Conservation (phyloP, 169 alveolate species). For the Plasmodium chabaudi region DNA sequence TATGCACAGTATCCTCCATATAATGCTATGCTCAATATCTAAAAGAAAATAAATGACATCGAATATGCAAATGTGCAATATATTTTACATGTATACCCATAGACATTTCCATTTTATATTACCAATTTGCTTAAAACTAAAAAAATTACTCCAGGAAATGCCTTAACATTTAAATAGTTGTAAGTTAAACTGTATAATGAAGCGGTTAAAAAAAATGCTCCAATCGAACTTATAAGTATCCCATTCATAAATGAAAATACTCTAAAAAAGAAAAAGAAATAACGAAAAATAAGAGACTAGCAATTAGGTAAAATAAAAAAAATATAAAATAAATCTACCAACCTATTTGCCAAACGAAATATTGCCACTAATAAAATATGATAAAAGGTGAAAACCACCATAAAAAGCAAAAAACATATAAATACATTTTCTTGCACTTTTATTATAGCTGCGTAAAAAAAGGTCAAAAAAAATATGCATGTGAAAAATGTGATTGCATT, state of each 20-base stretch:
- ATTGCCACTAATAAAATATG: conserved; percentile 5
- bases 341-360: conserved; percentile 40
- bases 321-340: neutral
- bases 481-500: neutral
- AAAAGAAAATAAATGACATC: neutral
- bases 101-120: neutral
- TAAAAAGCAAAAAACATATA: conserved; percentile 19
- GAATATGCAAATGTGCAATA: neutral
- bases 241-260: conserved; percentile 46
- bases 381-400: conserved; percentile 16
- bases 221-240: conserved; percentile 21
- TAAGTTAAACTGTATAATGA: conserved; percentile 19
- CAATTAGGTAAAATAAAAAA: neutral
- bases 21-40: conserved; percentile 22
- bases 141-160: conserved; percentile 9
- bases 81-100: neutral
- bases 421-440: conserved; percentile 19
- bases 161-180: neutral
- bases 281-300: neutral
- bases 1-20: conserved; percentile 29
- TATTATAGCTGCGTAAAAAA: conserved; percentile 12
- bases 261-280: conserved; percentile 18
- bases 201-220: conserved; percentile 18
- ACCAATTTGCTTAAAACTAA: conserved; percentile 27
- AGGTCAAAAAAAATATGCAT: conserved; percentile 3